Conservation (phyloP, 176 grass and related monocot genomes). For the Carex scoparia region DNA sequence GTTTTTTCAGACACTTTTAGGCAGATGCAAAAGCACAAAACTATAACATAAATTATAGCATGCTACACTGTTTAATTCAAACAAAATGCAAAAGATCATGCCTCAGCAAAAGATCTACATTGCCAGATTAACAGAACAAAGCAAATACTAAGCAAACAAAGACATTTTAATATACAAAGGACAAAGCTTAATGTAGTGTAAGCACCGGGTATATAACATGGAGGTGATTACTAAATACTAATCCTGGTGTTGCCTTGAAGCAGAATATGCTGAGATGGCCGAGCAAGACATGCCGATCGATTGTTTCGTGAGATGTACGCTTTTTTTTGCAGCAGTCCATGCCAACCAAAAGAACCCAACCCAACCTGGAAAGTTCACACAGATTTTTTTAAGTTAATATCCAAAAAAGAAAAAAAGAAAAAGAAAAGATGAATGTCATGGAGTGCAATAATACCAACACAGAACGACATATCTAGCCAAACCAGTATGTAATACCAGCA, state of each 20-base stretch:
- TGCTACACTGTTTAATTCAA: not conserved
- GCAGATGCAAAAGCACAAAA: too few species aligned
- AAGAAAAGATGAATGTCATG: not conserved
- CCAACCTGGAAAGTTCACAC: constrained; percentile 50
- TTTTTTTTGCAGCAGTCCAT: constrained; percentile 48
- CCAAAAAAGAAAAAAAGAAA: not conserved
- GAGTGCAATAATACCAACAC: not conserved
- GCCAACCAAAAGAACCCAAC: constrained; percentile 55
- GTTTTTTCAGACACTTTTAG: too few species aligned
- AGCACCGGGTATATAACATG: not conserved
- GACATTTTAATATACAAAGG: not conserved
- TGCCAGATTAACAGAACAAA: not conserved
- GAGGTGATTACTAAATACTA: not conserved
- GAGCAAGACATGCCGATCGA: constrained; percentile 28
- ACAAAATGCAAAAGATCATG: not conserved
- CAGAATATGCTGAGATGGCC: constrained; percentile 20
- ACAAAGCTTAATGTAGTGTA: not conserved
- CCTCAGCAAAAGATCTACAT: not conserved
- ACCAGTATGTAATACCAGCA: not conserved
- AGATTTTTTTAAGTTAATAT: not conserved
- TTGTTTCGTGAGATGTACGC: constrained; percentile 33
- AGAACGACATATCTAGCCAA: not conserved
- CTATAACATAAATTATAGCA: not conserved
- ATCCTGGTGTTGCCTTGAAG: constrained; percentile 13
- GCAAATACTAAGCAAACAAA: not conserved